Base-by-base conservation (phyloP, 176 grass and related monocot species). In the Musa troglodytarum region DNA sequence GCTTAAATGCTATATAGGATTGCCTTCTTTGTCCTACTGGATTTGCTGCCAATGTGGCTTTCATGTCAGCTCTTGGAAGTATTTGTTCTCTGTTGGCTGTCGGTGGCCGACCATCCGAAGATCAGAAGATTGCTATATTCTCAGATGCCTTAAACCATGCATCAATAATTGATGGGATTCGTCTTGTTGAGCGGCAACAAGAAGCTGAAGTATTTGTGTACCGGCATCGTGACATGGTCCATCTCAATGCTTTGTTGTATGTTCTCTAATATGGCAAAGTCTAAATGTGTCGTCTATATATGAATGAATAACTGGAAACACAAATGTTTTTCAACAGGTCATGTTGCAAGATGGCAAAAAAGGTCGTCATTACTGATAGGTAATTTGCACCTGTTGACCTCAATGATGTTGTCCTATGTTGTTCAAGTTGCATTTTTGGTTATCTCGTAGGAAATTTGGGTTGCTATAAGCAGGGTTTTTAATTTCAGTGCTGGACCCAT, bases 361-460 rank as follows among this genome's bases (percentile, higher is more conserved):
- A 93, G 84, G 90, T 93, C 71, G 90, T 98, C 53, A 84, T 93
- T 74, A 93, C 90, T 73, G 95, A 98, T 72, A 91, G 90, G 95
- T 79, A 79, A 80, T 82, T 75, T 82, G 20, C 76, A 20, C 28
- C 43, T 49, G 20, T 43, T 65, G 34, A 79, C 70, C 24, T 14
- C 26, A 50, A 76, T 49, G 9, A 23, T 17, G 17, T 29, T 71
- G 64, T 52, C 51, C 53, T 66, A 50, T 80, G 59, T 71, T 71
- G 71, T 1, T 64, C 16, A 78, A 34, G 16, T 76, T 77, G 1
- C 51, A 52, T 82, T 6, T 83, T 69, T 9, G 78, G 8, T 76
- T 64, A 72, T 54, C 53, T 17, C 53, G 17, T 73, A 64, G 16
- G 58, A 73, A 54, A 66, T n/a, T 50, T 52, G 26, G 73, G 15